phyloP scores from a whole-genome alignment of 345 rosid genomes.

The Salix udensis region DNA sequence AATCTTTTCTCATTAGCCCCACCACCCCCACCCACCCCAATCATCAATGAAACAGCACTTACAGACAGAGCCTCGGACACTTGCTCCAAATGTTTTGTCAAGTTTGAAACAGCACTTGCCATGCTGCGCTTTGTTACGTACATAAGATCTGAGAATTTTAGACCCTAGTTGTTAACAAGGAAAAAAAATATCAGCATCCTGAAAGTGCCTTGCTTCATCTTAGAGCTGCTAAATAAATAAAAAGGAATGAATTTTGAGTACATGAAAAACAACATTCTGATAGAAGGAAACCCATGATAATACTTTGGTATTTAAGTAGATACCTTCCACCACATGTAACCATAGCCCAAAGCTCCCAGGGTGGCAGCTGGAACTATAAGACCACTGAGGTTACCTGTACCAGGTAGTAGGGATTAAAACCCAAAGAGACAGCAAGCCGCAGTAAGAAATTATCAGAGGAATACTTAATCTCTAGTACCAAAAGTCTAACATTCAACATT shows the following conservation, averaged over 20 bases:
- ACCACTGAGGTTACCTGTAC: conserved; percentile 53
- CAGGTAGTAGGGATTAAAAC: neutral
- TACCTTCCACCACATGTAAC: conserved; percentile 99
- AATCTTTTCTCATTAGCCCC: neutral
- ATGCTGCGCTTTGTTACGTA: conserved; percentile 78
- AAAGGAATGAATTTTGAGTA: neutral
- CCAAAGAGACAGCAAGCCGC: neutral
- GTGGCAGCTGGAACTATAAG: conserved; percentile 74
- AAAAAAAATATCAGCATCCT: conserved; percentile 13
- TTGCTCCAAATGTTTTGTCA: conserved; percentile 74
- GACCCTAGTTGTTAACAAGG: conserved; percentile 48
- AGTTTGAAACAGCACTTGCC: conserved; percentile 71
- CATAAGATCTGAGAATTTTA: conserved; percentile 79
- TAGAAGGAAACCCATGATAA: neutral
- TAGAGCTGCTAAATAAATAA: neutral
- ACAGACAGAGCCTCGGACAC: conserved; percentile 80
- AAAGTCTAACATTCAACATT: neutral
- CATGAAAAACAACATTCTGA: neutral
- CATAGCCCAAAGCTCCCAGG: conserved; percentile 87
- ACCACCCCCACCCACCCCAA: too few relatives aligned
- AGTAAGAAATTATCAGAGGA: neutral
- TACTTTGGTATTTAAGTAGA: neutral
- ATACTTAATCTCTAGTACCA: neutral
- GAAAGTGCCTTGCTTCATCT: conserved; percentile 4
- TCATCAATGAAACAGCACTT: conserved; percentile 23